These are phyloP conservation scores for Lepraria neglecta DNA, from an alignment of 495 filamentous ascomycete genomes.

Conservation along the genomic window DNA sequence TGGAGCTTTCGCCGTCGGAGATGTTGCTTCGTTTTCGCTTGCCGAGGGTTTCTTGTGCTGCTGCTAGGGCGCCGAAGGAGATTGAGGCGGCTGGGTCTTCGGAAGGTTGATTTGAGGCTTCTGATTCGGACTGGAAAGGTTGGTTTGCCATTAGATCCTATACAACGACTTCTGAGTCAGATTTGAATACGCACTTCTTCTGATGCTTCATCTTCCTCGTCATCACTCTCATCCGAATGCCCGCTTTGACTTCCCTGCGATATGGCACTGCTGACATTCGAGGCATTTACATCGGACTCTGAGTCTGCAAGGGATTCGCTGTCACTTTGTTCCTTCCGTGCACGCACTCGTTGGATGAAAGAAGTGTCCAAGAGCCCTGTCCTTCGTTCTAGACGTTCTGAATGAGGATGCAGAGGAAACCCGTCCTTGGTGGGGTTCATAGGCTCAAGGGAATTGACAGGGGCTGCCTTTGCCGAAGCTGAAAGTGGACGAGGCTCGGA, in stretches of 20 bases:
- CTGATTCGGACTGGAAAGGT: neutral
- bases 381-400: neutral
- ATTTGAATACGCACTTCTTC: slow-evolving; percentile 1
- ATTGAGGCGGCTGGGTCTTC: slow-evolving; percentile 41
- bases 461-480: too few species aligned
- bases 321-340: slow-evolving; percentile 6
- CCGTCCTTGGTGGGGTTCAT: neutral
- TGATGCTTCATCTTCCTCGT: slow-evolving; percentile 30
- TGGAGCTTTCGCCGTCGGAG: neutral
- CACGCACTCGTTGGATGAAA: neutral
- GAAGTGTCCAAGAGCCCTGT: neutral
- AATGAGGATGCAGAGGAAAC: neutral
- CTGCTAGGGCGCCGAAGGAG: slow-evolving; percentile 81
- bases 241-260: neutral
- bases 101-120: neutral
- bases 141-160: neutral
- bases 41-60: slow-evolving; percentile 67
- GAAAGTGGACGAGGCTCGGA: too few species aligned
- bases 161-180: neutral
- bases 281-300: neutral
- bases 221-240: slow-evolving; percentile 22
- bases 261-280: neutral
- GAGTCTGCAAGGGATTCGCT: slow-evolving; percentile 9
- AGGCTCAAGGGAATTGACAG: neutral
- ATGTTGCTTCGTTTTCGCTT: slow-evolving; percentile 35